Base-by-base conservation (phyloP, 495 filamentous ascomycete genomes). In the Penicillium chermesinum region DNA sequence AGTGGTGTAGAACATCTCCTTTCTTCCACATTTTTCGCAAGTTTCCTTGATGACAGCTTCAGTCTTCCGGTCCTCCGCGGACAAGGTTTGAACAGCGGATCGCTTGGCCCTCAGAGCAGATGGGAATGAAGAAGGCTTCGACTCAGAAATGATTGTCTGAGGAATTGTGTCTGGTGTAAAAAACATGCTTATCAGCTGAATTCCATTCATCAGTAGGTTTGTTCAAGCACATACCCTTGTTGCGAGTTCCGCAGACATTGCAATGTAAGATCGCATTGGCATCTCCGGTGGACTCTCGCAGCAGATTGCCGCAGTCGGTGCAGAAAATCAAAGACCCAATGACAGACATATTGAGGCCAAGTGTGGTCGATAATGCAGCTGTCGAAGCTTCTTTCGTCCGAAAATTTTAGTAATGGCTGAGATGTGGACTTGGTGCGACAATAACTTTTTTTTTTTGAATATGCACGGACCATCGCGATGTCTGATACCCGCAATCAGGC, bases 251-350 rank as follows among this genome's bases (percentile, higher is more conserved):
- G 66, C 93, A 98, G 56, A 90, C 83, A 55, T 85, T 83, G 73
- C 91, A 98, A 52, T 75, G 70, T 17, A 98, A 67, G 45, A 86
- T 81, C 13, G 83, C 84, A 59, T 88, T 84, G 46, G 79, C 73
- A 51, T 81, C 79, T 33, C 88, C 87, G 40, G 84, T 82, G 17
- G 87, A 87, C 18, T 80, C 77, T 18, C 93, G 88, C 38, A 98
- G 78, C 2, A 96, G 78, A 65, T 95, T 91, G 38, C 91, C 91
- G 65, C 91, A 96, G 63, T 90, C 88, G 14, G 82, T 89, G 71
- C 93, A 96, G 70, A 98, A 98, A 34, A 96, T 82, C 22, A 96
- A 74, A 21, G 89, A 93, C 18, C 89, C 91, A 50, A 96, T 87
- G 8, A 84, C 81, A 48, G 91, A 83, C 89, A 95, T 96, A 21